Conservation (phyloP, 176 grass and related monocot genomes). For the Triticum urartu region DNA sequence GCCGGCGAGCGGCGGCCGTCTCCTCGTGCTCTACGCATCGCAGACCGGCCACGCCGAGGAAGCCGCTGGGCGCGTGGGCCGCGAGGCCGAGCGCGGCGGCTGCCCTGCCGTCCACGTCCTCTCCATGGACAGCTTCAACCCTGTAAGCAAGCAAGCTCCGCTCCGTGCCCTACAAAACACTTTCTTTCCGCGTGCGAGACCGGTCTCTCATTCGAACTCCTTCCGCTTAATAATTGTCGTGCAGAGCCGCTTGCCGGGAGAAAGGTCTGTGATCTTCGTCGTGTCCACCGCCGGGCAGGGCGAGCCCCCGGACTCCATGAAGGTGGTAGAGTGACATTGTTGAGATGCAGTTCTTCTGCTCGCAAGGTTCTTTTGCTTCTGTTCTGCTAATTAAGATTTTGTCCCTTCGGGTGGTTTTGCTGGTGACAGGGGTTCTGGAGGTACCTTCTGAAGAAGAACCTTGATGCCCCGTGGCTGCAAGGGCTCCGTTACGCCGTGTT, state of each 20-base stretch:
- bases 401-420: background rate
- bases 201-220: too few relatives aligned
- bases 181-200: background rate
- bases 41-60: slow-evolving; percentile 83
- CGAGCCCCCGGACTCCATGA: slow-evolving; percentile 86
- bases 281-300: slow-evolving; percentile 96
- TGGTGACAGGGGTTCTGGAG: slow-evolving; percentile 68
- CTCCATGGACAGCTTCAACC: slow-evolving; percentile 68
- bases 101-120: slow-evolving; percentile 72
- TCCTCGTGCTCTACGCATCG: slow-evolving; percentile 80
- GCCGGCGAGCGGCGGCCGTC: slow-evolving; percentile 12
- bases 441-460: slow-evolving; percentile 59
- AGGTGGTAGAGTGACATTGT: slow-evolving; percentile 38
- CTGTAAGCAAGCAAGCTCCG: slow-evolving; percentile 37
- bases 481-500: slow-evolving; percentile 70
- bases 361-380: background rate
- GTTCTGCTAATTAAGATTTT: background rate
- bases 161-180: background rate
- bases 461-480: slow-evolving; percentile 55
- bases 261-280: slow-evolving; percentile 62
- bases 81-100: slow-evolving; percentile 76
- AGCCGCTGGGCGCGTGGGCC: slow-evolving; percentile 57
- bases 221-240: background rate
- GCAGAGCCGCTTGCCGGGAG: slow-evolving; percentile 54
- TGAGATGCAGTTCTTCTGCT: background rate